Evolutionary conservation across 192 early-diverging fungal genomes (phyloP).

Genomic region (Coemansia biformis): DNA sequence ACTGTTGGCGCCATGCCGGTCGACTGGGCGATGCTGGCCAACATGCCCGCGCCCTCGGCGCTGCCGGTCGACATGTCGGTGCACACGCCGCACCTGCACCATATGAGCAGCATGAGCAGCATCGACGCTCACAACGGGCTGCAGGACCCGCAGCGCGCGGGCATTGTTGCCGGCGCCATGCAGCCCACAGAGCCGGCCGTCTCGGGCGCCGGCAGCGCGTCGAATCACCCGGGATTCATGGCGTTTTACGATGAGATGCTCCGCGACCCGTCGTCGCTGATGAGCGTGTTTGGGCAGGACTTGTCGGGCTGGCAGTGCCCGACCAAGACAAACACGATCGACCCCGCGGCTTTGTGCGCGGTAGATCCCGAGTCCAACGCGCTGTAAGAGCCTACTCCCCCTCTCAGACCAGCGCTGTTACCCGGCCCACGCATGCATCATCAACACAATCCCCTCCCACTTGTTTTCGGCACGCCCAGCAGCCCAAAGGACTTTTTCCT

Average conservation of each 20-base stretch:
- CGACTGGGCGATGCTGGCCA: slow-evolving; percentile 46
- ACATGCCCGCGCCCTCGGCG: slow-evolving; percentile 24
- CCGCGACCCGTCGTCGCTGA: slow-evolving; percentile 46
- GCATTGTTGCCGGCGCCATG: too few relatives aligned
- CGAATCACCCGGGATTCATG: slow-evolving; percentile 24
- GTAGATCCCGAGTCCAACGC: slow-evolving; percentile 47
- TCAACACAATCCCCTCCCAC: too few relatives aligned
- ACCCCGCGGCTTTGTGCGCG: slow-evolving; percentile 50
- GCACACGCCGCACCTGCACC: slow-evolving; percentile 27
- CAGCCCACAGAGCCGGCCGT: slow-evolving; percentile 11
- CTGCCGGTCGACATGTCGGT: slow-evolving; percentile 18
- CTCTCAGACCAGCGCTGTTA: too few relatives aligned
- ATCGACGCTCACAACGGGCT: slow-evolving; percentile 13
- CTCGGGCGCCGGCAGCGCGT: slow-evolving; percentile 6
- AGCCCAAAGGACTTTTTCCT: too few relatives aligned
- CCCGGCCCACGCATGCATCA: not conserved
- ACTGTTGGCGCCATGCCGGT: slow-evolving; percentile 22
- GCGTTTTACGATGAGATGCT: slow-evolving; percentile 49
- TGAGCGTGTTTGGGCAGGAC: slow-evolving; percentile 49
- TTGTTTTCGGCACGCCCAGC: too few relatives aligned
- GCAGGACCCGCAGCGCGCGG: too few relatives aligned
- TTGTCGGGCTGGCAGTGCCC: slow-evolving; percentile 49
- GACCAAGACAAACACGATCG: slow-evolving; percentile 50
- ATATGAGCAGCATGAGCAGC: slow-evolving; percentile 28
- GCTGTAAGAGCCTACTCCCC: slow-evolving; percentile 11